A percentile compares a stretch with the other conserved stretches of the same genome.
phyloP scores from a whole-genome alignment of 2,329 filamentous ascomycete species.

The Pseudogymnoascus sp. region DNA sequence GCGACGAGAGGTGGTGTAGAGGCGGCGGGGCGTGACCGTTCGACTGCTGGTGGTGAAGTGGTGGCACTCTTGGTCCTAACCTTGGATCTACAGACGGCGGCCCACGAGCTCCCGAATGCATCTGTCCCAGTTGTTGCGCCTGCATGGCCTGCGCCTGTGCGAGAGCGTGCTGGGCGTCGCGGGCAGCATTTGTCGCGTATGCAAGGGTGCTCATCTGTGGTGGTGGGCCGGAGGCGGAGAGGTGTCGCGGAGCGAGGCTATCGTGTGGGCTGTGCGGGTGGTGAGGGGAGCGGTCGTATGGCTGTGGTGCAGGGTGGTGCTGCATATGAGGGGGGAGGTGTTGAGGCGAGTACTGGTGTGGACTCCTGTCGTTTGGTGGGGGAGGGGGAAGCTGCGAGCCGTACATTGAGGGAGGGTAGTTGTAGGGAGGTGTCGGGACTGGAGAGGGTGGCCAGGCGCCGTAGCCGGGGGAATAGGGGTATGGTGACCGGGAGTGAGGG shows the following conservation, averaged over 20 bases:
- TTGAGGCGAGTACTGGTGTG: conserved; percentile 22
- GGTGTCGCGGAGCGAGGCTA: conserved; percentile 17
- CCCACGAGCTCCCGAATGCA: not conserved
- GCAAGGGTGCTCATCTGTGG: conserved; percentile 12
- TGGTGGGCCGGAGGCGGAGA: conserved; percentile 14
- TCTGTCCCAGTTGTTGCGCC: not conserved
- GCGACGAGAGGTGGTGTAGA: not conserved
- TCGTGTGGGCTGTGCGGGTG: conserved; percentile 19
- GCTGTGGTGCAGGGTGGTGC: conserved; percentile 28
- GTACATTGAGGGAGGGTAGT: conserved; percentile 35
- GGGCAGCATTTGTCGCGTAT: not conserved
- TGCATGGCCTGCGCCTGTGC: not conserved
- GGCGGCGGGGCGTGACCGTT: not conserved
- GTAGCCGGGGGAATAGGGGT: conserved; percentile 36
- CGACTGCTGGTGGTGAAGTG: not conserved
- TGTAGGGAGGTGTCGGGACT: conserved; percentile 46
- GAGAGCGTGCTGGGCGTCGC: not conserved
- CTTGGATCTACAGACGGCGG: not conserved
- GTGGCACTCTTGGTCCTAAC: not conserved
- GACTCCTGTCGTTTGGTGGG: conserved; percentile 25
- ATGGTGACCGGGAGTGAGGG: conserved; percentile 33
- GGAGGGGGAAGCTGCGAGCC: conserved; percentile 28
- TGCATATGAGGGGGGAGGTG: conserved; percentile 27
- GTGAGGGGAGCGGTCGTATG: conserved; percentile 21
- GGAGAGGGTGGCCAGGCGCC: conserved; percentile 49